Evolutionary conservation across 2,329 filamentous ascomycete genomes (phyloP), one percentile per base, ranked within the genome.

Genomic region (Talaromyces sp.): DNA sequence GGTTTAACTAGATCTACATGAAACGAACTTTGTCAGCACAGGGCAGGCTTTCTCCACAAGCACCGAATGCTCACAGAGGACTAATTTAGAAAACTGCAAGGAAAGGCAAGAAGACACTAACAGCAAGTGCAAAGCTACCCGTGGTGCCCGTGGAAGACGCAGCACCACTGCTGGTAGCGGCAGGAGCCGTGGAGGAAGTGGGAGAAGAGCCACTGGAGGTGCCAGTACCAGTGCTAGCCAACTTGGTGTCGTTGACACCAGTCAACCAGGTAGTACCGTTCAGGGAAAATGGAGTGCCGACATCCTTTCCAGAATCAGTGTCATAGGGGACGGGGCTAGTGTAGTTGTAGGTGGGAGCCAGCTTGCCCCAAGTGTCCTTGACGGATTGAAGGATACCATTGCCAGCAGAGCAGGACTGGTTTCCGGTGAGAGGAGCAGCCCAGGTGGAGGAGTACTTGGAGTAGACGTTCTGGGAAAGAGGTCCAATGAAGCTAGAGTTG

Each of bases 401-500:
- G 3, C 73, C 73, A 52, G 73, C 72, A 44, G 72, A 72, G 64
- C 73, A 75, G 28, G 65, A 56, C 42, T 65, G 72, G 19, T 65
- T 63, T 3, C 47, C 54, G 17, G 67, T 71, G 32, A 69, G 59
- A 3, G 73, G 71, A 28, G 65, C 64, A 2, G 73, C 65, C 73
- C 73, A 75, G 39, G 59, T 59, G 4, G 71, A 60, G 9, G 67
- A 67, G 63, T 66, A 72, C 33, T 71, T 60, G 22, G 72, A 71
- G 62, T 70, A 66, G 1, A 61, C 63, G 30, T 65, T 62, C 15
- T 57, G 60, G 3, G 73, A 74, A 28, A 74, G 61, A 25, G 73
- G 73, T 0, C 84, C 84, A 1, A 82, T 81, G 61, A 85, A 85
- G 8, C 82, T 85, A 56, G 68, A 69, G 70, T 87, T 87, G 65